phyloP scores from a whole-genome alignment of 495 filamentous ascomycete species.

The Elasticomyces elasticus region DNA sequence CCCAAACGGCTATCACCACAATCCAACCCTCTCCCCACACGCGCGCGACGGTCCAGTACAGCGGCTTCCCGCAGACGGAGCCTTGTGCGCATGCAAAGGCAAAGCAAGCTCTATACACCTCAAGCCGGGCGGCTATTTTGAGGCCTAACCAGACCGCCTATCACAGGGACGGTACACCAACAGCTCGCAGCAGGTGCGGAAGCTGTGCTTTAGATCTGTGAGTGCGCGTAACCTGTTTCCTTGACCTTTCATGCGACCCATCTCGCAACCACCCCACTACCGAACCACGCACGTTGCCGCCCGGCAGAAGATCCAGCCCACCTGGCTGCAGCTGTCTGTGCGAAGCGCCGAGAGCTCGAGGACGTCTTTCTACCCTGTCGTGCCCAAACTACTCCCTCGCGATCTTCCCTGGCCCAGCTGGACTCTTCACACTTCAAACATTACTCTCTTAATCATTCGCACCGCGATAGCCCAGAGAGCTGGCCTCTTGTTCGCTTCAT shows the following conservation, averaged over 20 bases:
- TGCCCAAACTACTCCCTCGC: neutral
- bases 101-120: neutral
- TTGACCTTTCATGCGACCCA: constrained; percentile 8
- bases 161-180: constrained; percentile 16
- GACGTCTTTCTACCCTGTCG: constrained; percentile 8
- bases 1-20: neutral
- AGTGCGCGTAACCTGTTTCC: constrained; percentile 26
- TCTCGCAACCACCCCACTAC: constrained; percentile 23
- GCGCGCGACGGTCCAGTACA: neutral
- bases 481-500: constrained; percentile 14
- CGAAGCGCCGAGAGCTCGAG: constrained; percentile 15
- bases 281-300: constrained; percentile 1
- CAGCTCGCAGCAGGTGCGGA: constrained; percentile 4
- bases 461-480: constrained; percentile 10
- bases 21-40: neutral
- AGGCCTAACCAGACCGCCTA: constrained; percentile 24
- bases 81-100: neutral
- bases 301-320: neutral
- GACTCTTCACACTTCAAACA: constrained; percentile 10
- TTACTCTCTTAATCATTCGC: constrained; percentile 2
- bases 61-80: neutral
- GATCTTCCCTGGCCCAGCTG: constrained; percentile 14
- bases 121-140: constrained; percentile 33
- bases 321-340: constrained; percentile 16
- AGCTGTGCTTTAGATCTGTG: constrained; percentile 24